Evolutionary conservation across 164 flowering plant species (phyloP), one percentile per base, ranked within the genome.

Genomic region (Vitis rupestris): DNA sequence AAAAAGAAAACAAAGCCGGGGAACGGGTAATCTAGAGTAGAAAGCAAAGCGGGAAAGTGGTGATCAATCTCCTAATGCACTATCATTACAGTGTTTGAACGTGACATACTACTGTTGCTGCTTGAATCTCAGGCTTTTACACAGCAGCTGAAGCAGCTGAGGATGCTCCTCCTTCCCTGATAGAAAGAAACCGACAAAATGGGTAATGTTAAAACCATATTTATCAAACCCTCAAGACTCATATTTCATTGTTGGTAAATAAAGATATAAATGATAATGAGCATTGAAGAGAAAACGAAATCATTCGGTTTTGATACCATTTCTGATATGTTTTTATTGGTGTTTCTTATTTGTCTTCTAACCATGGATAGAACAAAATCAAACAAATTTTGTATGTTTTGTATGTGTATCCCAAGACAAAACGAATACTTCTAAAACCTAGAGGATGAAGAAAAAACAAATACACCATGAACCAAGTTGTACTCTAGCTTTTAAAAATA

Each of bases 121-220:
- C 31, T 19, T 65, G n/a, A 10, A 9, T 47, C 58, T 83, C 74
- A 83, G 13, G 91, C 91, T 60, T 80, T 85, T 50, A 72, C 88
- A 64, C 90, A 90, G 70, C 96, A 88, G 86, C 79, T 87, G 87
- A 90, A 89, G 83, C 74, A 90, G 81, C 93, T 82, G 69, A 87
- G 66, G 16, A 90, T 27, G 70, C 88, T 82, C 73, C 76, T 83
- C 79, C 90, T 81, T 3, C 69, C 71, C 96, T 90, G 93, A 49
- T 53, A 64, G 15, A 60, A 3, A 57, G 53, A 66, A 64, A 50
- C 44, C 7, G 16, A 30, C 7, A 23, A 51, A 56, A 8, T 4
- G 13, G n/a, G 9, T 27, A 50, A n/a, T 48, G 16, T 57, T 10
- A 27, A 37, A 67, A 7, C 30, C 56, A 48, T 10, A 60, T 8